Conservation (phyloP, 495 filamentous ascomycete genomes). For the Podospora bellae-mahoneyi region DNA sequence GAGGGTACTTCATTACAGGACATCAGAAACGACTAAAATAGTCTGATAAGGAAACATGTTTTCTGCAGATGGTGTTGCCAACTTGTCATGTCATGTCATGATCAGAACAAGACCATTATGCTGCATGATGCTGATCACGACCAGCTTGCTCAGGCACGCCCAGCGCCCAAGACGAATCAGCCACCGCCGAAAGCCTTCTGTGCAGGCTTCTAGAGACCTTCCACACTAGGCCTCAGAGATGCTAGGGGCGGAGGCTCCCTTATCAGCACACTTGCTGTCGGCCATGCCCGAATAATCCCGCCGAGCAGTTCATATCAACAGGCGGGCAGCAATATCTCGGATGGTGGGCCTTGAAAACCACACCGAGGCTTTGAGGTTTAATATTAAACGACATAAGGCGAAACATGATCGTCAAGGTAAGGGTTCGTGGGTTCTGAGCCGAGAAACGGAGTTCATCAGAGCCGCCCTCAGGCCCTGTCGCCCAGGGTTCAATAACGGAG, state of each 20-base stretch:
- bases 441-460: slow-evolving; percentile 7
- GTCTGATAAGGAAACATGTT: neutral
- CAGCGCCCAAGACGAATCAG: slow-evolving; percentile 13
- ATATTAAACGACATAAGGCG: neutral
- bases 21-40: slow-evolving; percentile 10
- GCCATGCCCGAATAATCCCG: neutral
- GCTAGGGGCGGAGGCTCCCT: neutral
- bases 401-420: slow-evolving; percentile 1
- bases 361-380: neutral
- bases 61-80: neutral
- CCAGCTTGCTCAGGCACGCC: neutral
- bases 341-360: neutral
- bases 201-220: slow-evolving; percentile 28
- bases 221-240: slow-evolving; percentile 12
- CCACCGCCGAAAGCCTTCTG: slow-evolving; percentile 16
- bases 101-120: neutral
- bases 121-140: slow-evolving; percentile 2
- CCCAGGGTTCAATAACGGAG: neutral
- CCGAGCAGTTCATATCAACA: neutral
- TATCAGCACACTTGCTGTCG: neutral
- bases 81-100: neutral
- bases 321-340: neutral
- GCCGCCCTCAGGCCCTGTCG: neutral
- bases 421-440: slow-evolving; percentile 4
- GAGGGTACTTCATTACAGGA: slow-evolving; percentile 26